Evolutionary conservation across 768 basidiomycete species (phyloP).

Genomic region (Daedaleopsis sinensis): DNA sequence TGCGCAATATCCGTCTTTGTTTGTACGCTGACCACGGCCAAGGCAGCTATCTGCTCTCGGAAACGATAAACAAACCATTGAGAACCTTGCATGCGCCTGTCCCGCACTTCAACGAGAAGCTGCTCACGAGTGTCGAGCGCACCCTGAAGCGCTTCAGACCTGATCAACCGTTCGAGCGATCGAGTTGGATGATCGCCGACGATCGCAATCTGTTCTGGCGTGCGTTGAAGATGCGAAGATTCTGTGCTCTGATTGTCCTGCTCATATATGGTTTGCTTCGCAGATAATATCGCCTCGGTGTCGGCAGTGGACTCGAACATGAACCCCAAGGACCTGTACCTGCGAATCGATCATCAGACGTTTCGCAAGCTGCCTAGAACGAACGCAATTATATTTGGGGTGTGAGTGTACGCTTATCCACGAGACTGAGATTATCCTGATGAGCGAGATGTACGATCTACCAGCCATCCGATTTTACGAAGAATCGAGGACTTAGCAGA

Average conservation of each 20-base stretch:
- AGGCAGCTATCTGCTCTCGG: slow-evolving; percentile 38
- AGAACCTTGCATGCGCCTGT: slow-evolving; percentile 31
- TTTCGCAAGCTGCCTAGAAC: slow-evolving; percentile 40
- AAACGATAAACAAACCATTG: slow-evolving; percentile 36
- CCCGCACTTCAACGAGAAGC: slow-evolving; percentile 40
- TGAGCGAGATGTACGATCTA: not conserved
- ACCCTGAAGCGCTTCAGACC: slow-evolving; percentile 39
- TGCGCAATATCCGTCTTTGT: not conserved
- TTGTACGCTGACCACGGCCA: not conserved
- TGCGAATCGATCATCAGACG: slow-evolving; percentile 40
- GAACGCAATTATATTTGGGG: slow-evolving; percentile 38
- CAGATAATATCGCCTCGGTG: slow-evolving; percentile 28
- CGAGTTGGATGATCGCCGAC: slow-evolving; percentile 39
- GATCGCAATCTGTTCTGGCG: slow-evolving; percentile 34
- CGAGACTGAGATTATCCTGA: not conserved
- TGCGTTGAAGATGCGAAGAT: too few species aligned
- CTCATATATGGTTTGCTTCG: not conserved
- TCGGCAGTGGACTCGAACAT: slow-evolving; percentile 17
- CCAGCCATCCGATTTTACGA: slow-evolving; percentile 35
- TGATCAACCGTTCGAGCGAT: slow-evolving; percentile 38
- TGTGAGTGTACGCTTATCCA: slow-evolving; percentile 16
- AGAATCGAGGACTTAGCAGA: slow-evolving; percentile 36
- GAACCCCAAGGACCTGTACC: slow-evolving; percentile 34
- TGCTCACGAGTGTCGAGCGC: slow-evolving; percentile 38
- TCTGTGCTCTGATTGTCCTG: too few species aligned